phyloP scores from a whole-genome alignment of 768 basidiomycete species.

The Suillus spraguei region DNA sequence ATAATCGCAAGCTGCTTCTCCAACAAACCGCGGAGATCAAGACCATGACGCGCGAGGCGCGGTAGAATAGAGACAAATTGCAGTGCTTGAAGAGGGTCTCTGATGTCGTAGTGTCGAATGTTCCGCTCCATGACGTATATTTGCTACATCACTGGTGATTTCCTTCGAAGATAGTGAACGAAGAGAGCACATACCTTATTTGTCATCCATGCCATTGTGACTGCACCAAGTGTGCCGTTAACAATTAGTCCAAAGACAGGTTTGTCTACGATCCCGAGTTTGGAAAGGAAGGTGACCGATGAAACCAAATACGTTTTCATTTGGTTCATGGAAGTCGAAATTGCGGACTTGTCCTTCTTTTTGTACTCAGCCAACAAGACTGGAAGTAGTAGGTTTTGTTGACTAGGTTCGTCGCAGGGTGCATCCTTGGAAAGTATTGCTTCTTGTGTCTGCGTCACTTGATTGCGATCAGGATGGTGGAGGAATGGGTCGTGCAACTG shows the following conservation, averaged over 20 bases:
- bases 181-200: not conserved
- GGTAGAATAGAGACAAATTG: not conserved
- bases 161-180: not conserved
- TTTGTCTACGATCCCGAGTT: not conserved
- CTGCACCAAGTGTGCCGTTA: not conserved
- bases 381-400: no score
- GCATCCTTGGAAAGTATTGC: no score
- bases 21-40: no score
- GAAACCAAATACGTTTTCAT: not conserved
- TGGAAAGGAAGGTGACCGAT: not conserved
- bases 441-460: no score
- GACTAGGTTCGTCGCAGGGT: no score
- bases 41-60: not conserved
- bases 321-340: not conserved
- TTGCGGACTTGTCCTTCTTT: not conserved
- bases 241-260: conserved; percentile 5
- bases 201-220: conserved; percentile 3
- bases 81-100: not conserved
- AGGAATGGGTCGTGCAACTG: no score
- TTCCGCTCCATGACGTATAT: not conserved
- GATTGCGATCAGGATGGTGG: no score
- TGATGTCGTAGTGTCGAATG: not conserved
- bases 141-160: not conserved
- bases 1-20: no score
- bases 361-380: no score